Percentiles rank a stretch among this genome's conserved stretches.
Conservation (phyloP, 1,284 basidiomycete genomes). For the Sporisorium iseilematis-ciliati region DNA sequence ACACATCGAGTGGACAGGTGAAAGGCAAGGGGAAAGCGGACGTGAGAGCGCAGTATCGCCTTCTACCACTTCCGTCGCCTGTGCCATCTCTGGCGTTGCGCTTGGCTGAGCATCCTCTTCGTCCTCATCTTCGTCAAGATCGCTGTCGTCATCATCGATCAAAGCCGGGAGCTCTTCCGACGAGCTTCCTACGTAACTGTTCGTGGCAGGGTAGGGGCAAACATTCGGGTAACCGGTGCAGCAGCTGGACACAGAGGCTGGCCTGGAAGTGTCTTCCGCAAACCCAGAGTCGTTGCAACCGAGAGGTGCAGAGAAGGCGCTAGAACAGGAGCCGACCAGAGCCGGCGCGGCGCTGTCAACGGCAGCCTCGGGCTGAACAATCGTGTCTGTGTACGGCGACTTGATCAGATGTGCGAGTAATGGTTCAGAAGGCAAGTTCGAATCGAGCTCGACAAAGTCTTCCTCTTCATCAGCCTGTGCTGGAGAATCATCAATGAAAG, state of each 20-base stretch:
- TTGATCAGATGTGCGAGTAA: not conserved
- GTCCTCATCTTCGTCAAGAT: conserved; percentile 45
- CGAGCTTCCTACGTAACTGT: conserved; percentile 19
- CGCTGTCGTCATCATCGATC: conserved; percentile 48
- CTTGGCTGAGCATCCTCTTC: conserved; percentile 18
- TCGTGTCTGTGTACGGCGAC: not conserved
- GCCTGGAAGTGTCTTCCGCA: conserved; percentile 28
- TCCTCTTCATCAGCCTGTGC: conserved; percentile 10
- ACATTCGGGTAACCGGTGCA: conserved; percentile 46
- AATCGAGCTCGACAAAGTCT: conserved; percentile 40
- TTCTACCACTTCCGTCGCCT: not conserved
- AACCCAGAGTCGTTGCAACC: conserved; percentile 32
- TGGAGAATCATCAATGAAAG: not conserved
- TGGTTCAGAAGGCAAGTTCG: not conserved
- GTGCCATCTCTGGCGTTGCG: conserved; percentile 1
- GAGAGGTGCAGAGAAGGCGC: conserved; percentile 7
- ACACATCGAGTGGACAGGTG: conserved; percentile 30
- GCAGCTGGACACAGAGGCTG: conserved; percentile 33
- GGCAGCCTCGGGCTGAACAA: not conserved
- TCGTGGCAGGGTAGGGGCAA: conserved; percentile 39
- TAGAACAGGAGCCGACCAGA: conserved; percentile 21
- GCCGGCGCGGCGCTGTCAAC: not conserved
- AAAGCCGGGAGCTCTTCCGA: conserved; percentile 51
- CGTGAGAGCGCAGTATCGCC: conserved; percentile 11
- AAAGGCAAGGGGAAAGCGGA: conserved; percentile 30